Conservation (phyloP, 106 monocot genomes). For the Dendrobium nobile region DNA sequence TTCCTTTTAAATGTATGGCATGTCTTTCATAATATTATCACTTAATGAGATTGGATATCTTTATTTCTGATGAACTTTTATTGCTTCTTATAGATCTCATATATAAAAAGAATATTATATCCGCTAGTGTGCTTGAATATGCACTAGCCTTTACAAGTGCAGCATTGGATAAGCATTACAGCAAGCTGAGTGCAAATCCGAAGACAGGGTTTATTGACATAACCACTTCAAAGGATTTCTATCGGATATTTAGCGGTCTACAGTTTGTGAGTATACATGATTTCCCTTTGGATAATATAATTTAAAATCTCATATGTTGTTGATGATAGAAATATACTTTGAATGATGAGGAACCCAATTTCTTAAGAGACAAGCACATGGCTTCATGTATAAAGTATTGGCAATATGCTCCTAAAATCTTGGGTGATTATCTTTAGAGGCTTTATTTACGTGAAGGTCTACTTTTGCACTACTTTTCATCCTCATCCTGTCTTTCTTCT, state of each 20-base stretch:
- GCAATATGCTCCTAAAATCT: not conserved
- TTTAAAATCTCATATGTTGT: not conserved
- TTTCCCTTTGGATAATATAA: not conserved
- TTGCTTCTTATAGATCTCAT: constrained; percentile 48
- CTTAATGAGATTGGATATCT: not conserved
- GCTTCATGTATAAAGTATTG: not conserved
- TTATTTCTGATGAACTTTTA: constrained; percentile 6
- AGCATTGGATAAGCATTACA: constrained; percentile 88
- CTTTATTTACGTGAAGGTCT: not conserved
- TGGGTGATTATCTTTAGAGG: not conserved
- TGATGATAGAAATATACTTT: not conserved
- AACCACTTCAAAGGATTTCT: constrained; percentile 94
- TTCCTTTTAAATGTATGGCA: not conserved
- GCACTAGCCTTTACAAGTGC: constrained; percentile 97
- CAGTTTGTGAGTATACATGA: constrained; percentile 70
- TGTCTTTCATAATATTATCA: not conserved
- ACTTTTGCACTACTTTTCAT: not conserved
- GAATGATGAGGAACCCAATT: not conserved
- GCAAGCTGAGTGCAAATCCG: constrained; percentile 79
- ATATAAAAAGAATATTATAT: constrained; percentile 66
- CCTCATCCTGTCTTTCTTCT: not conserved
- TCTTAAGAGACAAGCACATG: not conserved
- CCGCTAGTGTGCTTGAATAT: constrained; percentile 90
- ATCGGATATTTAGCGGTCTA: constrained; percentile 93
- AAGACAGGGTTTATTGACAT: constrained; percentile 97